phyloP scores from a whole-genome alignment of 139 green algal species.

The Spirogloea muscicola region DNA sequence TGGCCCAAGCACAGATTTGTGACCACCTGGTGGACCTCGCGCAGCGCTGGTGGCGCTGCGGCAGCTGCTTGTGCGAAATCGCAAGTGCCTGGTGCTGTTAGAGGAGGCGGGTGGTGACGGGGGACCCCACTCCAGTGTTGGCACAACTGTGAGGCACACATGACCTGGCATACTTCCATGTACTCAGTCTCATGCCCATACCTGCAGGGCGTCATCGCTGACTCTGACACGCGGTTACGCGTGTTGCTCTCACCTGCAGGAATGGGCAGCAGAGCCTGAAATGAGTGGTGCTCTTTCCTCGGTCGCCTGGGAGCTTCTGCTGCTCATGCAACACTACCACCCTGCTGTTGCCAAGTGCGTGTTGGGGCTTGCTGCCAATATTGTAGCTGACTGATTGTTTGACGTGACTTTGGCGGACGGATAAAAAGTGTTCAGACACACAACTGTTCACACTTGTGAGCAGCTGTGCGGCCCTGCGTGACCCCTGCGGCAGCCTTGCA shows the following conservation, averaged over 20 bases:
- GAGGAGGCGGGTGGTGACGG: conserved; percentile 27
- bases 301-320: conserved; percentile 45
- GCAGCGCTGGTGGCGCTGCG: conserved; percentile 30
- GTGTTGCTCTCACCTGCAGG: conserved; percentile 2
- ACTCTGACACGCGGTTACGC: background rate
- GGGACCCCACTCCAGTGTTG: conserved; percentile 6
- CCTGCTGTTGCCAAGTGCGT: conserved; percentile 18
- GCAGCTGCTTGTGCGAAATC: conserved; percentile 36
- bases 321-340: conserved; percentile 44
- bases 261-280: conserved; percentile 37
- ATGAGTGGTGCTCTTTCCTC: conserved; percentile 24
- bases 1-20: background rate
- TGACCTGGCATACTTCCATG: background rate
- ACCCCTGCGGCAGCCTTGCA: no score
- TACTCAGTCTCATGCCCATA: background rate
- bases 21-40: background rate
- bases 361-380: background rate
- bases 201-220: background rate
- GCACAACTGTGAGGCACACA: background rate
- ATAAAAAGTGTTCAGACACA: no score
- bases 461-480: no score
- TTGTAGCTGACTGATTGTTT: background rate
- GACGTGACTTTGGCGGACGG: no score
- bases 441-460: no score
- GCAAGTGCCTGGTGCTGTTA: conserved; percentile 8